phyloP scores from a whole-genome alignment of 139 green algal species.

The Chlorella sp. region DNA sequence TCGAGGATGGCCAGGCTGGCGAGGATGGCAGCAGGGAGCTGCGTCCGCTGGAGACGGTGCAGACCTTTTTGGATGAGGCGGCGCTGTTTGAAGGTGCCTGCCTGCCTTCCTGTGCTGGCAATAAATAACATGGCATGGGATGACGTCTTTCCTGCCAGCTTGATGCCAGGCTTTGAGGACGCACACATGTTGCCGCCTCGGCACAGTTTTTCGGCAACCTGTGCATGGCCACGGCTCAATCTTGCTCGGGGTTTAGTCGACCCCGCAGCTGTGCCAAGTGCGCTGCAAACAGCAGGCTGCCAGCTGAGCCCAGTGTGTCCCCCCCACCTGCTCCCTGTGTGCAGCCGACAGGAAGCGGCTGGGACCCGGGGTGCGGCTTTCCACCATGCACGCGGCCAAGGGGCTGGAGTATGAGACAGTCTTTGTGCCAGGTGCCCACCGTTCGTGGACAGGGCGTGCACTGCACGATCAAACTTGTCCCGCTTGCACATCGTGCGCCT shows the following conservation, averaged over 20 bases:
- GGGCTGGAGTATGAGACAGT: constrained; percentile 66
- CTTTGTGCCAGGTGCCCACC: constrained; percentile 47
- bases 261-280: background rate
- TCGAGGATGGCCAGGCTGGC: background rate
- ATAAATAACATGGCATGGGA: no score
- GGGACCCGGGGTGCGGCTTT: constrained; percentile 50
- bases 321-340: background rate
- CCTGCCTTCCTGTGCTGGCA: background rate
- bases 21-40: background rate
- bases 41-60: background rate
- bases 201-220: no score
- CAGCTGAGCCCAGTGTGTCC: no score
- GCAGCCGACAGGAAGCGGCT: constrained; percentile 24
- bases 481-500: background rate
- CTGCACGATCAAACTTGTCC: background rate
- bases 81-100: constrained; percentile 41
- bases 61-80: constrained; percentile 53
- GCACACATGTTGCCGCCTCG: no score
- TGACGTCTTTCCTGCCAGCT: no score
- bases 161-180: no score
- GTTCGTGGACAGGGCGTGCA: background rate
- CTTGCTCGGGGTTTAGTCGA: no score
- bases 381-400: constrained; percentile 69
- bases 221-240: no score
- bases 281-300: background rate